These are phyloP conservation scores for Penicillium sp. DNA, from an alignment of 2,329 filamentous ascomycete species.

Conservation along the genomic window DNA sequence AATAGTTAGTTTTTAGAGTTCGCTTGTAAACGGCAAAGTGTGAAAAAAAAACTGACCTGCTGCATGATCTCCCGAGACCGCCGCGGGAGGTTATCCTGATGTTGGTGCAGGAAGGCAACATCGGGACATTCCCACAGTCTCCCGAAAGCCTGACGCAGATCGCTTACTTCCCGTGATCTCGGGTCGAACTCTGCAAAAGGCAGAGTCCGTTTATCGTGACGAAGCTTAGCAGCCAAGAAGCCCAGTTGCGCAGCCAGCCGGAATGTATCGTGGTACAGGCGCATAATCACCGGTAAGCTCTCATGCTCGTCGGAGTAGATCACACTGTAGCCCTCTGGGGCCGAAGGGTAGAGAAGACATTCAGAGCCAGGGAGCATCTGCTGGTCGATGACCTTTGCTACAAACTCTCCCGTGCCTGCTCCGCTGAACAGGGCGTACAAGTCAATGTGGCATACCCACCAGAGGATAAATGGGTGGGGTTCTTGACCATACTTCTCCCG, in stretches of 20 bases:
- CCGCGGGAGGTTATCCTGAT: constrained; percentile 37
- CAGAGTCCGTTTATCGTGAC: constrained; percentile 33
- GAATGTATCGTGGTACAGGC: constrained; percentile 47
- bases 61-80: constrained; percentile 42
- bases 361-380: constrained; percentile 48
- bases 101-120: constrained; percentile 35
- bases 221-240: constrained; percentile 42
- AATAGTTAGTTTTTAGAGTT: background rate
- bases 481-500: constrained; percentile 46
- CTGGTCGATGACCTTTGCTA: constrained; percentile 47
- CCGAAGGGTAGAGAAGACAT: constrained; percentile 38
- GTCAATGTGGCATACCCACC: constrained; percentile 56
- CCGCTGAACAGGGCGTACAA: constrained; percentile 56
- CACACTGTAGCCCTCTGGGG: constrained; percentile 34
- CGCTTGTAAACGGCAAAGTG: background rate
- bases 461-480: constrained; percentile 52
- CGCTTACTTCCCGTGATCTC: constrained; percentile 34
- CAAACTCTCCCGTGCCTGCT: constrained; percentile 51
- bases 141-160: constrained; percentile 38
- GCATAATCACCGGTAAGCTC: constrained; percentile 42
- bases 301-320: constrained; percentile 39
- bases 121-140: constrained; percentile 41
- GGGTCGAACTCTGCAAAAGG: constrained; percentile 22
- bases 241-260: constrained; percentile 47
- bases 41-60: constrained; percentile 37